Percentiles rank a stretch among this genome's conserved stretches.
Conservation (phyloP, 768 basidiomycete genomes). For the Calocera viscosa region DNA sequence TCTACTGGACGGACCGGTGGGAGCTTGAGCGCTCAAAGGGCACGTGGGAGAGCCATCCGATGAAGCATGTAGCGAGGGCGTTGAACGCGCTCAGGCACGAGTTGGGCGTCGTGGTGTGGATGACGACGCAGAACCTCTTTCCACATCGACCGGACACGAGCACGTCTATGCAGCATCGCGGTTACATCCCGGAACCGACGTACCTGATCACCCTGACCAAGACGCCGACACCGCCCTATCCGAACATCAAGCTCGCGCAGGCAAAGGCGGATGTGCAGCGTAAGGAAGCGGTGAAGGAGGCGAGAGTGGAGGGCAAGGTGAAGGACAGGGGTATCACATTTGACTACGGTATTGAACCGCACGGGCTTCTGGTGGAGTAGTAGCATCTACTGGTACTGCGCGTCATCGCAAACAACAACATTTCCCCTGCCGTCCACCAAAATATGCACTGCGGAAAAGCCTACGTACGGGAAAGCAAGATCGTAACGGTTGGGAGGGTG, state of each 20-base stretch:
- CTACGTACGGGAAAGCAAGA: conserved; percentile 1
- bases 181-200: not conserved
- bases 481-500: not conserved
- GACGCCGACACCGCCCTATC: not conserved
- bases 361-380: conserved; percentile 2
- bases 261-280: not conserved
- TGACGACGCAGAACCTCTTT: conserved; percentile 1
- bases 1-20: conserved; percentile 68
- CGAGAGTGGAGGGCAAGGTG: not conserved
- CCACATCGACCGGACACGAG: not conserved
- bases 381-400: conserved; percentile 6
- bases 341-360: conserved; percentile 8
- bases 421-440: conserved; percentile 4
- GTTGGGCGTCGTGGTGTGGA: not conserved
- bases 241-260: not conserved
- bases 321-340: not conserved
- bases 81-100: not conserved
- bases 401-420: not conserved
- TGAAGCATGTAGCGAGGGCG: not conserved
- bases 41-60: conserved; percentile 4
- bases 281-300: not conserved
- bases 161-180: not conserved
- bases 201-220: not conserved
- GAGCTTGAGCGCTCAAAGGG: conserved; percentile 34
- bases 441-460: not conserved